Percentiles rank a stretch among this genome's conserved stretches.
Conservation (phyloP, 2,329 filamentous ascomycete species). For the Colletotrichum abscissum region DNA sequence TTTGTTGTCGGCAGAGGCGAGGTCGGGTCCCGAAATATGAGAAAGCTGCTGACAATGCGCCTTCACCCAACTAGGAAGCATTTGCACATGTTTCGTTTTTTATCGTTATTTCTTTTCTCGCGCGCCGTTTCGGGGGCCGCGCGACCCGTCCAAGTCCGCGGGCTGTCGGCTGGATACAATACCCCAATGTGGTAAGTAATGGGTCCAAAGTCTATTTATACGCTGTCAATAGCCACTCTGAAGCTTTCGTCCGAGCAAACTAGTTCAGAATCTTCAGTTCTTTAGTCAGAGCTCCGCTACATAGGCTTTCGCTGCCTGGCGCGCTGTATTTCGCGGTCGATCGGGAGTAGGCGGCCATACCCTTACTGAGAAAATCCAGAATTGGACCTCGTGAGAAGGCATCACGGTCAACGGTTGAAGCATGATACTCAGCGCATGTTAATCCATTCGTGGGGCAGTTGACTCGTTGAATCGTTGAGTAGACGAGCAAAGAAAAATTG, state of each 20-base stretch:
- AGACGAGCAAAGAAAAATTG: too few relatives aligned
- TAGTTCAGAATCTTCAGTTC: not conserved
- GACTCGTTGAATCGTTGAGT: too few relatives aligned
- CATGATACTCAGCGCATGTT: too few relatives aligned
- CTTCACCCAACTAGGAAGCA: conserved; percentile 4
- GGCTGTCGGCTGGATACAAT: not conserved
- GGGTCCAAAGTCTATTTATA: not conserved
- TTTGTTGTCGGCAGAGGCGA: conserved; percentile 15
- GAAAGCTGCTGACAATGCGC: not conserved
- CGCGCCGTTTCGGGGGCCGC: conserved; percentile 15
- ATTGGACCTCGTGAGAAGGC: too few relatives aligned
- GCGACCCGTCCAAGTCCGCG: conserved; percentile 2
- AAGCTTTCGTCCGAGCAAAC: not conserved
- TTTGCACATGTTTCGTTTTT: conserved; percentile 17
- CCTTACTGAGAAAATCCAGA: too few relatives aligned
- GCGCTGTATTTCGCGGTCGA: not conserved
- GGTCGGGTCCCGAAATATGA: conserved; percentile 32
- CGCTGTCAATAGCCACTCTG: not conserved
- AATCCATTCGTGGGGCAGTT: too few relatives aligned
- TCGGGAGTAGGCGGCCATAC: too few relatives aligned
- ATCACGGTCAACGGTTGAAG: too few relatives aligned
- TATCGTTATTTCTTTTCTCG: conserved; percentile 22
- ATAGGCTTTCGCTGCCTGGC: not conserved
- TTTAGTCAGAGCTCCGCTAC: not conserved
- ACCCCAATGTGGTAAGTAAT: not conserved